These are phyloP conservation scores for Metroxylon sagu DNA, from an alignment of 176 grass and related monocot species.

Conservation along the genomic window DNA sequence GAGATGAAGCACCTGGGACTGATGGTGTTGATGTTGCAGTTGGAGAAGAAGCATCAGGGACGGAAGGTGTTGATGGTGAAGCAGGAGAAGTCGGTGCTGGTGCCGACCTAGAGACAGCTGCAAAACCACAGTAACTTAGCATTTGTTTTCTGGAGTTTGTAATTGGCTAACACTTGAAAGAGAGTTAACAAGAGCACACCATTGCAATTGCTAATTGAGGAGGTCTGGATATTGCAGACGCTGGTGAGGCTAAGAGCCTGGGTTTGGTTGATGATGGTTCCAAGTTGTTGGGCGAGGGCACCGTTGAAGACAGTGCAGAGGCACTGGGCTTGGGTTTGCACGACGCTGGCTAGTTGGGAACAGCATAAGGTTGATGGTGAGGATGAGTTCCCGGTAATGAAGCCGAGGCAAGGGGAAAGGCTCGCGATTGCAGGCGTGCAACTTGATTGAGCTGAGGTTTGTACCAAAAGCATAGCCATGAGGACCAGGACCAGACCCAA, in stretches of 20 bases:
- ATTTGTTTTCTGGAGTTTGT: no score
- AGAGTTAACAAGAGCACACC: no score
- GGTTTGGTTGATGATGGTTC: conserved; percentile 26
- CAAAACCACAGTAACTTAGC: no score
- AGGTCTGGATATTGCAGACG: conserved; percentile 44
- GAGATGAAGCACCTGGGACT: no score
- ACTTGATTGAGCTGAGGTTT: conserved; percentile 26
- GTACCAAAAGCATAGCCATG: background rate
- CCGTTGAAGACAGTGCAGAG: conserved; percentile 42
- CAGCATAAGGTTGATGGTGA: conserved; percentile 63
- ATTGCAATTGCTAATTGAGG: background rate
- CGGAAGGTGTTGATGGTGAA: no score
- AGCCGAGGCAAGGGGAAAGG: conserved; percentile 39
- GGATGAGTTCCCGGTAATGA: conserved; percentile 51
- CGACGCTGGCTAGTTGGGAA: conserved; percentile 27
- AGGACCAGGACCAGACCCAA: conserved; percentile 24
- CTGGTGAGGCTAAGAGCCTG: conserved; percentile 33
- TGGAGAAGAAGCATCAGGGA: no score
- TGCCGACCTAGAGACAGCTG: no score
- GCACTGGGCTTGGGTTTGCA: conserved; percentile 53
- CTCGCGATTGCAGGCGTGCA: conserved; percentile 6
- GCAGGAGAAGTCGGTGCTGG: no score
- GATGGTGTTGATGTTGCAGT: no score
- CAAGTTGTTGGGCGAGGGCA: conserved; percentile 17
- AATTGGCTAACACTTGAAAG: no score